Conservation (phyloP, 352 stramenopile species). For the Globisporangium emineosum region DNA sequence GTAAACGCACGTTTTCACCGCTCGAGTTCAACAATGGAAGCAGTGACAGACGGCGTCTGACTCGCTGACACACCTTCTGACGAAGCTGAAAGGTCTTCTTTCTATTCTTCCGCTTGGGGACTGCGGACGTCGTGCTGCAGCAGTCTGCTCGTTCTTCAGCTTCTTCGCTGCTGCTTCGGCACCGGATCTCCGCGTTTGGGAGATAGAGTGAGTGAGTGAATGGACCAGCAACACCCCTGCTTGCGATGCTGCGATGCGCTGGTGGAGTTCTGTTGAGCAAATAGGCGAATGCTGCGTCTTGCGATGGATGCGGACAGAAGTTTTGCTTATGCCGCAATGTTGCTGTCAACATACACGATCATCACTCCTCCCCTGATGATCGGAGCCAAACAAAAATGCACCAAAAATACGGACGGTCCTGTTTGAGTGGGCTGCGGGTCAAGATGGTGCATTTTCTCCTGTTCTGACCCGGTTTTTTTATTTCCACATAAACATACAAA, state of each 20-base stretch:
- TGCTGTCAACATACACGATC: conserved; percentile 8
- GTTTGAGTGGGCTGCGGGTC: not conserved
- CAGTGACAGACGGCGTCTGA: not conserved
- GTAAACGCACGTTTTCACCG: too few relatives aligned
- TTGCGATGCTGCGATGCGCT: conserved; percentile 2
- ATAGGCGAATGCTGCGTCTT: too few relatives aligned
- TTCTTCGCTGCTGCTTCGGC: not conserved
- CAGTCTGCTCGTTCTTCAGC: not conserved
- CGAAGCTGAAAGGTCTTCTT: not conserved
- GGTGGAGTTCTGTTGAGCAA: not conserved
- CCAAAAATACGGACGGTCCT: conserved; percentile 7
- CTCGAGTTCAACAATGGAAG: conserved; percentile 7
- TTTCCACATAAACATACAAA: not conserved
- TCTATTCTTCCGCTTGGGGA: conserved; percentile 1
- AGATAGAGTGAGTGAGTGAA: not conserved
- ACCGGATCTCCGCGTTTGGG: conserved; percentile 2
- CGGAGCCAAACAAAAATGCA: not conserved
- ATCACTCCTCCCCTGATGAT: not conserved
- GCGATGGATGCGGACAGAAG: not conserved
- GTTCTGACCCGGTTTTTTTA: not conserved
- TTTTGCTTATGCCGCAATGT: conserved; percentile 7
- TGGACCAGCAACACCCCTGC: not conserved
- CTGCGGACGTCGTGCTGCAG: not conserved
- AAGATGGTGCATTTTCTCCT: not conserved
- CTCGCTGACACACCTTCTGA: not conserved